These are phyloP conservation scores for Candida anglica DNA, from an alignment of 805 yeast genomes.

Conservation along the genomic window DNA sequence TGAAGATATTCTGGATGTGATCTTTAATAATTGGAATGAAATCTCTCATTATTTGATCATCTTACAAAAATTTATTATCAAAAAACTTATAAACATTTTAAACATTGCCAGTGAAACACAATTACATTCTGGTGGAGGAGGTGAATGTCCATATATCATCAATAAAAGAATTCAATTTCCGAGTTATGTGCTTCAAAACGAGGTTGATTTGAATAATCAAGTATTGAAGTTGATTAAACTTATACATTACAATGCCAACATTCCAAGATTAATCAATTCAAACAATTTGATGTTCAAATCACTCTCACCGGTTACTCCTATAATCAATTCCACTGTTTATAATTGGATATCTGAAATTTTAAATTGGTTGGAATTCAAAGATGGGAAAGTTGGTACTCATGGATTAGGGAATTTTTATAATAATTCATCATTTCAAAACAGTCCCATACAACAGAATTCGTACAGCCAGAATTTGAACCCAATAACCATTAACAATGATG, in stretches of 20 bases:
- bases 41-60: constrained; percentile 35
- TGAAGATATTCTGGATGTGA: constrained; percentile 31
- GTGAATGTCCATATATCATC: constrained; percentile 17
- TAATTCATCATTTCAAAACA: constrained; percentile 1
- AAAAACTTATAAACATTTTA: constrained; percentile 30
- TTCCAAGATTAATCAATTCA: constrained; percentile 43
- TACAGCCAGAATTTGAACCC: background rate
- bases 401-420: background rate
- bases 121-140: constrained; percentile 2
- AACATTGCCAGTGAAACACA: constrained; percentile 11
- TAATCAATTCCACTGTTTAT: constrained; percentile 33
- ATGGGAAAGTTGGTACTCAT: constrained; percentile 23
- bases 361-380: constrained; percentile 55
- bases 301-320: constrained; percentile 6
- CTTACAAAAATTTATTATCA: constrained; percentile 35
- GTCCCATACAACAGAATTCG: too few relatives aligned
- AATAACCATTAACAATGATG: background rate
- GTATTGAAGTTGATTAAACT: constrained; percentile 34
- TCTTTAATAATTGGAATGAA: constrained; percentile 49
- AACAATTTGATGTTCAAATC: constrained; percentile 28
- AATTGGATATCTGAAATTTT: constrained; percentile 52
- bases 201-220: constrained; percentile 37
- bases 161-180: constrained; percentile 38
- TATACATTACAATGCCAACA: constrained; percentile 35
- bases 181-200: constrained; percentile 35